These are phyloP conservation scores for Ilex aquifolium DNA, from an alignment of 257 asterid species.

Conservation along the genomic window DNA sequence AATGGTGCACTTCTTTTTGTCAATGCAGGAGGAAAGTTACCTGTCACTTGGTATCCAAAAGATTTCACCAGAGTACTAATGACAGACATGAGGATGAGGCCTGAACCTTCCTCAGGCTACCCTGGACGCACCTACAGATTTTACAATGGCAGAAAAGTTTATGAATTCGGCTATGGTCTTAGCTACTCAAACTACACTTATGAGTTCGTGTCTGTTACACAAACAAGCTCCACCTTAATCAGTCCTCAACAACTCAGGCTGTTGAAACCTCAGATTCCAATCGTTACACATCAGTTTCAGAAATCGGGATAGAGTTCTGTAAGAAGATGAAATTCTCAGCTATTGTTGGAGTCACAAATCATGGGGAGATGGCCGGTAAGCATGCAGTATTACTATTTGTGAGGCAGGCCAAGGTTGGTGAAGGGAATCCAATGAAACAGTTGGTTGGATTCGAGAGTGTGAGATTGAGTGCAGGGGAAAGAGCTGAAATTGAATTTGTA, in stretches of 20 bases:
- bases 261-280: not conserved
- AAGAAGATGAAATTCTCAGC: conserved; percentile 23
- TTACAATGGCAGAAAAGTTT: conserved; percentile 57
- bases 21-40: conserved; percentile 55
- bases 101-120: conserved; percentile 49
- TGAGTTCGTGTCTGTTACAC: conserved; percentile 29
- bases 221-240: conserved; percentile 19
- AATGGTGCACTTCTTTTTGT: not conserved
- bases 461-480: conserved; percentile 31
- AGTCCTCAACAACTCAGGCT: not conserved
- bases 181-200: conserved; percentile 54
- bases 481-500: conserved; percentile 23
- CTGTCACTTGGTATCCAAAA: conserved; percentile 72
- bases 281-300: conserved; percentile 22
- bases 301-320: conserved; percentile 28
- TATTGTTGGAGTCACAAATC: conserved; percentile 33
- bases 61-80: conserved; percentile 42
- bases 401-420: conserved; percentile 11
- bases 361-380: conserved; percentile 39
- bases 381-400: conserved; percentile 47
- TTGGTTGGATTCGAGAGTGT: conserved; percentile 49
- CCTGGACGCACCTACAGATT: conserved; percentile 75
- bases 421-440: conserved; percentile 31
- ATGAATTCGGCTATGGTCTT: conserved; percentile 60
- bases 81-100: conserved; percentile 80